Evolutionary conservation across 1,284 basidiomycete genomes (phyloP), one percentile per base, ranked within the genome.

Genomic region (Cutaneotrichosporon cavernicola): DNA sequence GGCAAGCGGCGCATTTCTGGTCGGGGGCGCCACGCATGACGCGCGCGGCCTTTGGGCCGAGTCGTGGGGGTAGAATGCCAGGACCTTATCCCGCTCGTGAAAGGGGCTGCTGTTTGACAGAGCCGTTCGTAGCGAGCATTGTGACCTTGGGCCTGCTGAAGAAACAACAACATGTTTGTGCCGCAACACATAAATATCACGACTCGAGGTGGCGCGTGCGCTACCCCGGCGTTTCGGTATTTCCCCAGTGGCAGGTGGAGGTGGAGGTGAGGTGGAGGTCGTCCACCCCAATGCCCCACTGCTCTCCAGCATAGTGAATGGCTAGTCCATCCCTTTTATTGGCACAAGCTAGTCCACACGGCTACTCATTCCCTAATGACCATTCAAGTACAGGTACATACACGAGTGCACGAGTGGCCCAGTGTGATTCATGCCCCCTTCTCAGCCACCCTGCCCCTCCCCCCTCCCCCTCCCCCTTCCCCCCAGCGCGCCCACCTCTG

Each of bases 51-150:
- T 74, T 75, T 78, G 71, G 73, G 75, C 75, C 67, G 73, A 66
- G 70, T 77, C 66, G 64, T 73, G 73, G 76, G 77, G 76, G 76
- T 81, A 57, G 66, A 80, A 81, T 78, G 75, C 80, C 80, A 81
- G 80, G 80, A 81, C 80, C 80, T 81, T 81, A 78, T 66, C 80
- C 79, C 79, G 80, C 78, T 81, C 77, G 76, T 67, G 73, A 80
- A 68, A 16, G 58, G 22, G 36, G 56, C n/a, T 32, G 22, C 2
- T 32, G 31, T 8, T 26, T 1, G 3, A 26, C 26, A 26, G 22
- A 18, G 21, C 55, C 58, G 73, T 73, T 58, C 67, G 76, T 76
- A 60, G 73, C 77, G 75, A 79, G 78, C 78, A 76, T 79, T 80
- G 79, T 80, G 79, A 79, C 78, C 77, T 80, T 80, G 76, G 72